A percentile compares a stretch with the other conserved stretches of the same genome.
Evolutionary conservation across 139 green algal genomes (phyloP).

Genomic region (Gonium pectorale): DNA sequence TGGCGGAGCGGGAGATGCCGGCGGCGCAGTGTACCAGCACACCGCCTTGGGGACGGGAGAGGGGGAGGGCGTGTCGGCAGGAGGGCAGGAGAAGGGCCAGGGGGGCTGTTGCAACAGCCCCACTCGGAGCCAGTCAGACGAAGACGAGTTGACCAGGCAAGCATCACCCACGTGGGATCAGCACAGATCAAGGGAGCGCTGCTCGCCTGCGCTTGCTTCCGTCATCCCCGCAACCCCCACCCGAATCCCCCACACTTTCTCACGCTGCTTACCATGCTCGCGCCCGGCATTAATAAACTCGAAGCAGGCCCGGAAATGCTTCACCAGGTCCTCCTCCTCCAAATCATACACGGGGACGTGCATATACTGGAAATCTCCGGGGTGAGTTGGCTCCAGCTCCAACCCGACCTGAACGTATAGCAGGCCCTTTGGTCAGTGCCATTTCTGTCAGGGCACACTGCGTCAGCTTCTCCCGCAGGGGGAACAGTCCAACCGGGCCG

Average conservation of each 20-base stretch:
- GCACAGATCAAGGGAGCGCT: neutral
- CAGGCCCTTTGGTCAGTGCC: neutral
- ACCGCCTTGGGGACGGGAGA: neutral
- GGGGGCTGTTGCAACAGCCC: too few relatives aligned
- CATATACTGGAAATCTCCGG: constrained; percentile 45
- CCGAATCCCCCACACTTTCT: too few relatives aligned
- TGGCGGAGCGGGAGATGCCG: constrained; percentile 51
- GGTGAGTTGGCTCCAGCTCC: constrained; percentile 47
- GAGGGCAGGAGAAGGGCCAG: too few relatives aligned
- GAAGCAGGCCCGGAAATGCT: constrained; percentile 48
- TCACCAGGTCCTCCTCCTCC: constrained; percentile 54
- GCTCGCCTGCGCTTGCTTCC: neutral
- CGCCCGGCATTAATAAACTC: constrained; percentile 51
- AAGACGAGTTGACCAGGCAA: neutral
- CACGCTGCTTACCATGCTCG: neutral
- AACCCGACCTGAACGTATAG: constrained; percentile 28
- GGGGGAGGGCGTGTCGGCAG: neutral
- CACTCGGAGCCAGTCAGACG: too few relatives aligned
- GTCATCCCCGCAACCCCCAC: neutral
- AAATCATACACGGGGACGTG: constrained; percentile 39
- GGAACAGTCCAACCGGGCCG: neutral
- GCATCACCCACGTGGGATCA: neutral
- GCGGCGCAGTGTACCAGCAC: constrained; percentile 60
- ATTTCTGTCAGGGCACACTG: neutral
- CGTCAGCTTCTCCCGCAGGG: neutral